A percentile compares a stretch with the other conserved stretches of the same genome.
These are phyloP conservation scores for Xanthoparmelia taractica DNA, from an alignment of 495 filamentous ascomycete species.

Conservation along the genomic window DNA sequence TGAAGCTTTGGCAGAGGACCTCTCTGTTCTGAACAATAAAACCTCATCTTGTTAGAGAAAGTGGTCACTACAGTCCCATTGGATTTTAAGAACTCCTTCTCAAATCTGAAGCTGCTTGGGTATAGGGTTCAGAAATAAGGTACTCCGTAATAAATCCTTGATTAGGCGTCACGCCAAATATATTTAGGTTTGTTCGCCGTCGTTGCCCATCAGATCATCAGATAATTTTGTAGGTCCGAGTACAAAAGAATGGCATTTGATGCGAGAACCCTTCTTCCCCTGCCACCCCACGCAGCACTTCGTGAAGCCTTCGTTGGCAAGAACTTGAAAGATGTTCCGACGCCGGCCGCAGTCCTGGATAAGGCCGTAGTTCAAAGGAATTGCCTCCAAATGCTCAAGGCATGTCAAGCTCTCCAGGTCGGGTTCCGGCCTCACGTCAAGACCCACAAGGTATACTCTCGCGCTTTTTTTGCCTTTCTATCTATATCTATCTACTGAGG, in stretches of 20 bases:
- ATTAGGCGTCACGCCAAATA: background rate
- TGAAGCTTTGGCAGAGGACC: background rate
- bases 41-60: background rate
- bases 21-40: background rate
- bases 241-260: background rate
- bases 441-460: conserved; percentile 62
- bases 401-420: conserved; percentile 49
- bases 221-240: no score
- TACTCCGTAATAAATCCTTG: no score
- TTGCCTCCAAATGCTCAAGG: conserved; percentile 65
- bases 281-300: conserved; percentile 30
- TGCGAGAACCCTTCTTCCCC: background rate
- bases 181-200: background rate
- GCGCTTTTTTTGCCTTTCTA: background rate
- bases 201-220: background rate
- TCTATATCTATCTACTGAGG: background rate
- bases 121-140: no score
- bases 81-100: background rate
- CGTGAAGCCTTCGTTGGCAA: conserved; percentile 52
- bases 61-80: no score
- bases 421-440: conserved; percentile 79
- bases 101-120: background rate
- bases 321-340: conserved; percentile 50
- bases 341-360: conserved; percentile 66
- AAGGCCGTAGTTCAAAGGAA: conserved; percentile 57